Evolutionary conservation across 2,329 filamentous ascomycete species (phyloP).

Genomic region (Emergomyces africanus): DNA sequence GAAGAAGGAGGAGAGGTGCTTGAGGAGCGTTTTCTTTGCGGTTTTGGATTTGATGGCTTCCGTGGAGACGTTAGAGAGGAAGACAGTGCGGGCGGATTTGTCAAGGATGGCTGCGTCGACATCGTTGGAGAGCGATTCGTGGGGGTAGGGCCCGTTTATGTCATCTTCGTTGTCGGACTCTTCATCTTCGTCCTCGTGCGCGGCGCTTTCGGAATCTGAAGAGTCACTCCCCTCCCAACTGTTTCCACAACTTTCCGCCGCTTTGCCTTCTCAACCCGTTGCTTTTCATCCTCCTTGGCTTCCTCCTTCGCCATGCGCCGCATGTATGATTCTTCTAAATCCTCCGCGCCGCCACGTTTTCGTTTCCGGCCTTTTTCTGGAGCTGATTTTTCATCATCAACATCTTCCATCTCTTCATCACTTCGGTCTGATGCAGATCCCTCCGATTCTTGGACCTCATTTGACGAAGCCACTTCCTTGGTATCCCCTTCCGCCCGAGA

Average conservation of each 20-base stretch:
- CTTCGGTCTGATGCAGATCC: conserved; percentile 17
- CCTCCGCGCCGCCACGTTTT: conserved; percentile 40
- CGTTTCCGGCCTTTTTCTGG: conserved; percentile 33
- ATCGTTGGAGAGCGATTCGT: conserved; percentile 25
- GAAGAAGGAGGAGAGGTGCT: conserved; percentile 67
- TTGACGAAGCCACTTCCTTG: conserved; percentile 8
- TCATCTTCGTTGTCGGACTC: too few species aligned
- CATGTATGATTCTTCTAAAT: conserved; percentile 34
- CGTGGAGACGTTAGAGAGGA: conserved; percentile 80
- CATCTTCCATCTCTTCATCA: conserved; percentile 17
- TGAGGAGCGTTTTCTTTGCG: conserved; percentile 62
- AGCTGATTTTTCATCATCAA: conserved; percentile 37
- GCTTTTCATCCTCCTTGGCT: conserved; percentile 23
- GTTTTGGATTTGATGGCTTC: conserved; percentile 71
- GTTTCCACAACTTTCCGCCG: conserved; percentile 19
- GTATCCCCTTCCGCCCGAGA: background rate
- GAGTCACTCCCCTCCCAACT: conserved; percentile 26
- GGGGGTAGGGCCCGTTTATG: conserved; percentile 20
- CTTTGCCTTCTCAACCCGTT: conserved; percentile 24
- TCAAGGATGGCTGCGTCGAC: conserved; percentile 49
- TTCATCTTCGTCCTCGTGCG: conserved; percentile 19
- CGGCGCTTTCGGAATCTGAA: conserved; percentile 11
- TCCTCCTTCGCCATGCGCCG: conserved; percentile 32
- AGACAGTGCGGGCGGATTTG: conserved; percentile 81
- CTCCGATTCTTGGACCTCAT: conserved; percentile 15